Conservation (phyloP, 176 grass and related monocot species). For the Oryza australiensis region DNA sequence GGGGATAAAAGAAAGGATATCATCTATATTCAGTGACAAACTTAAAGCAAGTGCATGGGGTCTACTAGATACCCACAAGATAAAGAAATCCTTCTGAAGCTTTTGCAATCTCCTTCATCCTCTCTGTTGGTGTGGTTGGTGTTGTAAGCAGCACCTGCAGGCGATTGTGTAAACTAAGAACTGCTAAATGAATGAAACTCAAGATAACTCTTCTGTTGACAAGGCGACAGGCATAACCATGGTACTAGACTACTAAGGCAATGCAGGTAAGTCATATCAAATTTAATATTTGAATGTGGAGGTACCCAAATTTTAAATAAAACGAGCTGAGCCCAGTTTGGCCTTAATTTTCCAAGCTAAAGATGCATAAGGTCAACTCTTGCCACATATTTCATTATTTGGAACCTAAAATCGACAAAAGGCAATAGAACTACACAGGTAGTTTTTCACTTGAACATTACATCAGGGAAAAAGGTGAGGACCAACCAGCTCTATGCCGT, state of each 20-base stretch:
- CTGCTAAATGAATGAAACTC: background rate
- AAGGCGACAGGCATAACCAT: too few species aligned
- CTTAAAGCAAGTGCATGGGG: background rate
- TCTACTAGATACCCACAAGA: slow-evolving; percentile 57
- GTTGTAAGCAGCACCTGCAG: slow-evolving; percentile 84
- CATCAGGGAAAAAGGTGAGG: slow-evolving; percentile 21
- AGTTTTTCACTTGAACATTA: background rate
- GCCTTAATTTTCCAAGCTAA: background rate
- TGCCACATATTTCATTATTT: background rate
- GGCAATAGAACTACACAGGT: background rate
- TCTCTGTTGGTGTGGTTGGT: slow-evolving; percentile 80
- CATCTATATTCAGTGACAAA: background rate
- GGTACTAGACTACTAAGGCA: too few species aligned
- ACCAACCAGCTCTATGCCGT: slow-evolving; percentile 82
- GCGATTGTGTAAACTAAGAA: slow-evolving; percentile 10
- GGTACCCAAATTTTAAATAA: background rate
- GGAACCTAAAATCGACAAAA: background rate
- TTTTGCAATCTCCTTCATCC: slow-evolving; percentile 82
- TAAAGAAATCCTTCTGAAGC: slow-evolving; percentile 95
- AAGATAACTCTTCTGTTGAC: slow-evolving; percentile 11
- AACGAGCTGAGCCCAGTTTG: background rate
- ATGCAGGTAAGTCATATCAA: background rate
- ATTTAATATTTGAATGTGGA: background rate
- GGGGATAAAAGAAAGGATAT: background rate
- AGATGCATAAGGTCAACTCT: background rate